Conservation (phyloP, 495 filamentous ascomycete genomes). For the Mycothermus thermophilus region DNA sequence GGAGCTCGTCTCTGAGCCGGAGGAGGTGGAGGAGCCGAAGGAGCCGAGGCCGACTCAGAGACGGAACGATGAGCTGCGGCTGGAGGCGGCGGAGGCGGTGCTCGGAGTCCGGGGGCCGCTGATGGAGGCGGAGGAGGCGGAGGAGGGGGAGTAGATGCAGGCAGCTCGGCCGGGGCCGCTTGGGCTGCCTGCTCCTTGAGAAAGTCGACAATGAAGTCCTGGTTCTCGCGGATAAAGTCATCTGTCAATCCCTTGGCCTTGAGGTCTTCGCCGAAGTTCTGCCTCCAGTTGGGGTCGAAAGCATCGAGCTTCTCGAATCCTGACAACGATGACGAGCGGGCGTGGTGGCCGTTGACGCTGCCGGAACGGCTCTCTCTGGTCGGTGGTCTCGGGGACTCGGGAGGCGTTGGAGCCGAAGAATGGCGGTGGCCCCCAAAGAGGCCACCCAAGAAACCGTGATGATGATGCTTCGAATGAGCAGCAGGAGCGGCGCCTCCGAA, state of each 20-base stretch:
- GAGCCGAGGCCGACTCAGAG: constrained; percentile 10
- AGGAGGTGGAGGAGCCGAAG: constrained; percentile 33
- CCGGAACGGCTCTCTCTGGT: constrained; percentile 37
- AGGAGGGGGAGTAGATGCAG: constrained; percentile 42
- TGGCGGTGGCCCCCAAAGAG: constrained; percentile 59
- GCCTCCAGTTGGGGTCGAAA: constrained; percentile 70
- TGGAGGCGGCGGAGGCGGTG: constrained; percentile 49
- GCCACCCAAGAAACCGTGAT: constrained; percentile 45
- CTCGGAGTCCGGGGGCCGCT: constrained; percentile 18
- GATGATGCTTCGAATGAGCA: constrained; percentile 25
- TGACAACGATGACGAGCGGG: constrained; percentile 17
- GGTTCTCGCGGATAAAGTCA: constrained; percentile 81
- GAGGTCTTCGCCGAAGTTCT: constrained; percentile 67
- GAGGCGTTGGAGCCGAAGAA: constrained; percentile 44
- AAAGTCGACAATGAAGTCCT: constrained; percentile 88
- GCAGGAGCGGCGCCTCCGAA: constrained; percentile 50
- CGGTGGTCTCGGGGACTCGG: constrained; percentile 36
- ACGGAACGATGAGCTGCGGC: constrained; percentile 22
- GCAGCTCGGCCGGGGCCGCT: constrained; percentile 31
- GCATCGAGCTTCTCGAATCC: constrained; percentile 60
- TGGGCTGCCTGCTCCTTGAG: constrained; percentile 67
- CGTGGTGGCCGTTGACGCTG: constrained; percentile 25
- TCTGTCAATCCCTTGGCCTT: constrained; percentile 78
- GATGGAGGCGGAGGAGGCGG: constrained; percentile 32
- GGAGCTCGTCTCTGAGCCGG: constrained; percentile 50